Evolutionary conservation across 2,329 filamentous ascomycete species (phyloP).

Genomic region (Atkinsonella hypoxylon): DNA sequence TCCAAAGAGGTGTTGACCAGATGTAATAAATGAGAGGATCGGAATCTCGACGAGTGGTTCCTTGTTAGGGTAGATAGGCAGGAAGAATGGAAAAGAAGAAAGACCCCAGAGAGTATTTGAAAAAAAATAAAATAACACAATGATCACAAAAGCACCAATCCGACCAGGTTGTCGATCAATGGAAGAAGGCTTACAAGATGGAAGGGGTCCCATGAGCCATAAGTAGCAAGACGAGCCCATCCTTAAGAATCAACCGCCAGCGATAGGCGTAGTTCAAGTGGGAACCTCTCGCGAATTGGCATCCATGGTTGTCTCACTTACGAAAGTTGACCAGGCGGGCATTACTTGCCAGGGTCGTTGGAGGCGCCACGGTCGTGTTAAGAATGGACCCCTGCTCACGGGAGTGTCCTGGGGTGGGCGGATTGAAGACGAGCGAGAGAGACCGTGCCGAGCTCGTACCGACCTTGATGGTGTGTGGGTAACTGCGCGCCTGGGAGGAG

Average conservation of each 20-base stretch:
- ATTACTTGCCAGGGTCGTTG: slow-evolving; percentile 8
- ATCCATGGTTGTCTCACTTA: slow-evolving; percentile 40
- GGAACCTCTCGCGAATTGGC: slow-evolving; percentile 9
- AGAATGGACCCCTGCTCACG: slow-evolving; percentile 4
- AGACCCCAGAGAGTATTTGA: slow-evolving; percentile 32
- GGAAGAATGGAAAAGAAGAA: slow-evolving; percentile 29
- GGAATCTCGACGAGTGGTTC: slow-evolving; percentile 27
- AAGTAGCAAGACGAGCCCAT: slow-evolving; percentile 32
- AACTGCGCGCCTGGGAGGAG: slow-evolving; percentile 1
- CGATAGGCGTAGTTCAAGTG: slow-evolving; percentile 11
- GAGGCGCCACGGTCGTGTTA: slow-evolving; percentile 7
- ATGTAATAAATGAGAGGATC: slow-evolving; percentile 30
- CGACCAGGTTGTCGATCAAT: slow-evolving; percentile 38
- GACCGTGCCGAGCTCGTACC: slow-evolving; percentile 6
- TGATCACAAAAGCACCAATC: slow-evolving; percentile 29
- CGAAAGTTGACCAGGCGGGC: slow-evolving; percentile 25
- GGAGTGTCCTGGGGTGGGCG: slow-evolving; percentile 8
- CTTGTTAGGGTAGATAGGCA: slow-evolving; percentile 22
- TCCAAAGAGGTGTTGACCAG: slow-evolving; percentile 3
- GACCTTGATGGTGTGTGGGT: slow-evolving; percentile 7
- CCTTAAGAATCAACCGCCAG: slow-evolving; percentile 6
- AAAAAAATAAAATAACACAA: slow-evolving; percentile 32
- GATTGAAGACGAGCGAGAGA: slow-evolving; percentile 5
- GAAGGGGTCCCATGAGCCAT: slow-evolving; percentile 34
- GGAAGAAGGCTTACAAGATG: slow-evolving; percentile 12